Evolutionary conservation across 1,284 basidiomycete genomes (phyloP).

Genomic region (Microstroma glucosiphilum): DNA sequence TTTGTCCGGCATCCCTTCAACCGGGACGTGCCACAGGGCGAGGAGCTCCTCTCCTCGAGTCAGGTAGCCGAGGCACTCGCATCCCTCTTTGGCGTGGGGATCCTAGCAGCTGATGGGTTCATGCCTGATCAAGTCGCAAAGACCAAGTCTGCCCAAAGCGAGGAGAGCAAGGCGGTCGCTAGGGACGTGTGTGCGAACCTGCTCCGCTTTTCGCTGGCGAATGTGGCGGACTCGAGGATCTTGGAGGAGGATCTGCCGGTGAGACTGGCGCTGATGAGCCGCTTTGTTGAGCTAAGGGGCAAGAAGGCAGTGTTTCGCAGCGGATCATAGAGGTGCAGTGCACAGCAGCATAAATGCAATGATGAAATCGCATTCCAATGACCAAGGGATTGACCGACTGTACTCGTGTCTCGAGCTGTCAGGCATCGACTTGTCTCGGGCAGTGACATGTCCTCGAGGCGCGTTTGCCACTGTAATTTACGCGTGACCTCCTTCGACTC

Average conservation of each 20-base stretch:
- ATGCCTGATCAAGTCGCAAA: neutral
- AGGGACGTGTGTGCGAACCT: conserved; percentile 1
- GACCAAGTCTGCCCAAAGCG: neutral
- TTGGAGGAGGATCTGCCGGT: neutral
- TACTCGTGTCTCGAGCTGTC: no score
- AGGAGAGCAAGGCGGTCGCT: neutral
- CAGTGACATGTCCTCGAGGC: no score
- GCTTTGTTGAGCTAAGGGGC: no score
- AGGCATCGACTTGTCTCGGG: no score
- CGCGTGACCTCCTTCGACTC: no score
- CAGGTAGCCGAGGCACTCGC: conserved; percentile 30
- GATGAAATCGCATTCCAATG: no score
- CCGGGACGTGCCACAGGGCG: neutral
- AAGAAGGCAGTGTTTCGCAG: no score
- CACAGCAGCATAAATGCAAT: no score
- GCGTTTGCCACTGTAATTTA: no score
- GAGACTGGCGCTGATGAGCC: neutral
- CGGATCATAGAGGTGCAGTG: no score
- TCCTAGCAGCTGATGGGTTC: conserved; percentile 20
- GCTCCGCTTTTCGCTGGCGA: neutral
- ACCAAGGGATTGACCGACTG: no score
- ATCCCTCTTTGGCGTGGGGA: conserved; percentile 31
- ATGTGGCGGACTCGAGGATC: neutral
- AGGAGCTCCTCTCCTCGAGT: conserved; percentile 6
- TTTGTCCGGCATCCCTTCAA: conserved; percentile 39